Evolutionary conservation across 2,329 filamentous ascomycete genomes (phyloP).

Genomic region (Keithomyces neogunnii): DNA sequence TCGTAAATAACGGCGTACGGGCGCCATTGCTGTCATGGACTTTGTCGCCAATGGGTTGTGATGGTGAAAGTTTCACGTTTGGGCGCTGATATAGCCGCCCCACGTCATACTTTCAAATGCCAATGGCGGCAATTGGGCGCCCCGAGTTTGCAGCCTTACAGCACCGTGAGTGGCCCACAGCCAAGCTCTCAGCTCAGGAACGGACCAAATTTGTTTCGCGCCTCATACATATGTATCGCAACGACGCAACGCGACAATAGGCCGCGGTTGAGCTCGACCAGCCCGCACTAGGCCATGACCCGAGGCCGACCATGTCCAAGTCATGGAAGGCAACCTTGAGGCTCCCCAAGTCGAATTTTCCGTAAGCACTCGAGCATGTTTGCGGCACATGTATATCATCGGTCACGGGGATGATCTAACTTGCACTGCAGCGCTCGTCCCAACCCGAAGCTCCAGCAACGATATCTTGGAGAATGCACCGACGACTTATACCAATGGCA

Average conservation of each 20-base stretch:
- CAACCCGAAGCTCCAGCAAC: constrained; percentile 36
- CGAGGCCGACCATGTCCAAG: constrained; percentile 34
- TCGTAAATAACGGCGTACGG: constrained; percentile 78
- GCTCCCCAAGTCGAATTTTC: constrained; percentile 67
- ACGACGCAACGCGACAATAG: neutral
- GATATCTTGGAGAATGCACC: constrained; percentile 68
- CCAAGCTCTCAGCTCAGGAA: neutral
- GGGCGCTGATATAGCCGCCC: neutral
- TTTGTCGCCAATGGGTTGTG: neutral
- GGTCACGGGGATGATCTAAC: constrained; percentile 1
- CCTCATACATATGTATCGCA: neutral
- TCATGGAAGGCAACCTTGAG: constrained; percentile 68
- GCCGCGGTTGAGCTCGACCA: constrained; percentile 3
- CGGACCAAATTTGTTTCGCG: neutral
- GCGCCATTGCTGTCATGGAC: constrained; percentile 54
- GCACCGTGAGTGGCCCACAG: neutral
- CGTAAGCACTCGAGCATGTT: constrained; percentile 36
- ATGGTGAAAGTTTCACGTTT: neutral
- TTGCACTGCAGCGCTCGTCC: constrained; percentile 38
- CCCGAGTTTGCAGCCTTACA: neutral
- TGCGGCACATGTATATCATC: neutral
- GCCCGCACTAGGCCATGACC: constrained; percentile 17
- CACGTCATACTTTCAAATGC: neutral
- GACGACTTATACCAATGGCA: constrained; percentile 92
- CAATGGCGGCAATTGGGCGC: too few relatives aligned